Percentiles rank a stretch among this genome's conserved stretches.
phyloP scores from a whole-genome alignment of 257 asterid genomes.

The Solanum ossicruentum region DNA sequence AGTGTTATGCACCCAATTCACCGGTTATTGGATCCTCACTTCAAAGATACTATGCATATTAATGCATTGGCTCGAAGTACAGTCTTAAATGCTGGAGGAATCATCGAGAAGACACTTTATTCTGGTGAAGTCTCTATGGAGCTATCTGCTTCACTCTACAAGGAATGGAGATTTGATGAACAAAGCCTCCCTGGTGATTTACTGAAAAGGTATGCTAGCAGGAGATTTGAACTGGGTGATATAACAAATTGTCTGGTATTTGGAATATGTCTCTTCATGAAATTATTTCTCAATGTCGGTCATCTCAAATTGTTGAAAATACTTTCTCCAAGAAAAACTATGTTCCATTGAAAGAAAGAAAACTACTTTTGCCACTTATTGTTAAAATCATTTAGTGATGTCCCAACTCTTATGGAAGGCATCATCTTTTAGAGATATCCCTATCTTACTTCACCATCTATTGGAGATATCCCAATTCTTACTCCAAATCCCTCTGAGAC shows the following conservation, averaged over 20 bases:
- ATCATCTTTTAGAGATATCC: background rate
- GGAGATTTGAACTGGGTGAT: background rate
- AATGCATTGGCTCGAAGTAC: constrained; percentile 31
- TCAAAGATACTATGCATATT: constrained; percentile 33
- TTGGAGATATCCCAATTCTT: background rate
- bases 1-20: constrained; percentile 41
- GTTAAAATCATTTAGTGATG: background rate
- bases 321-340: background rate
- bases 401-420: background rate
- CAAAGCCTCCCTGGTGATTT: constrained; percentile 43
- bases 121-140: constrained; percentile 27
- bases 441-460: background rate
- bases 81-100: constrained; percentile 32
- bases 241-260: background rate
- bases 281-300: background rate
- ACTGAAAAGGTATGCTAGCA: constrained; percentile 25
- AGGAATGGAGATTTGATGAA: constrained; percentile 43
- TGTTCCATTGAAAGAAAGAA: background rate
- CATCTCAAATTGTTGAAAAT: background rate
- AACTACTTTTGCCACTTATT: background rate
- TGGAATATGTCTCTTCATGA: background rate
- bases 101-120: constrained; percentile 30
- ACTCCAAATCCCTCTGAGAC: background rate
- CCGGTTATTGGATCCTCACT: constrained; percentile 28
- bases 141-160: constrained; percentile 28